Conservation (phyloP, 805 yeast genomes). For the Starmerella potacharoeniae region DNA sequence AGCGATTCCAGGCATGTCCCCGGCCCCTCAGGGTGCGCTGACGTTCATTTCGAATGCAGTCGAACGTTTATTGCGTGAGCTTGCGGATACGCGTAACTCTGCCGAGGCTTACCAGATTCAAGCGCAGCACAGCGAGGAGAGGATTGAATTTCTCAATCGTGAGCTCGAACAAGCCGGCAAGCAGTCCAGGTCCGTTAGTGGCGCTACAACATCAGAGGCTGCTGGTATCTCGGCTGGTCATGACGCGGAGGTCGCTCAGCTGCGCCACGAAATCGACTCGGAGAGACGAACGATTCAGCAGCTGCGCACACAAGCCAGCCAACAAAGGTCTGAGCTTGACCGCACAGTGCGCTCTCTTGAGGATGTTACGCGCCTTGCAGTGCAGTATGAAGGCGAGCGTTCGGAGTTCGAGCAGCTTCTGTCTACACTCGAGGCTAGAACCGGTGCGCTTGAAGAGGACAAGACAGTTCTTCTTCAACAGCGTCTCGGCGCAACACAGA, state of each 20-base stretch:
- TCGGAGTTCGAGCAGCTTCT: constrained; percentile 12
- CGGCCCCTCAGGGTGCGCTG: constrained; percentile 15
- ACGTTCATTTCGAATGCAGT: constrained; percentile 15
- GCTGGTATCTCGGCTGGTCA: background rate
- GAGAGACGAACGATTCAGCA: constrained; percentile 21
- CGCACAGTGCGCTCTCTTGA: constrained; percentile 27
- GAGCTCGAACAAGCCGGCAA: constrained; percentile 3
- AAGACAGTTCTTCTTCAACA: constrained; percentile 16
- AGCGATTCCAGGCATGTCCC: constrained; percentile 15
- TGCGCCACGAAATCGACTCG: constrained; percentile 9
- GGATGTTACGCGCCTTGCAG: constrained; percentile 31
- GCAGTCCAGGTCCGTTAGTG: background rate
- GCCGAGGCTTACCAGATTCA: constrained; percentile 19
- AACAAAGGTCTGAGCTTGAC: constrained; percentile 27
- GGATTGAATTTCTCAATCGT: constrained; percentile 11
- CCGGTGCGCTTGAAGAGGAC: constrained; percentile 22
- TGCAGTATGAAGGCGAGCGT: constrained; percentile 28
- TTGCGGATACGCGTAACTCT: constrained; percentile 8
- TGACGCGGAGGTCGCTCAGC: constrained; percentile 4
- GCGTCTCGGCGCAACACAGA: constrained; percentile 12
- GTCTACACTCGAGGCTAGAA: constrained; percentile 22
- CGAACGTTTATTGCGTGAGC: constrained; percentile 17
- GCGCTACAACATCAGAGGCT: background rate
- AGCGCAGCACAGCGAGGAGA: constrained; percentile 15
- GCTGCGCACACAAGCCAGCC: constrained; percentile 25